Conservation (phyloP, 2,329 filamentous ascomycete genomes). For the Tolypocladium cylindrosporum region DNA sequence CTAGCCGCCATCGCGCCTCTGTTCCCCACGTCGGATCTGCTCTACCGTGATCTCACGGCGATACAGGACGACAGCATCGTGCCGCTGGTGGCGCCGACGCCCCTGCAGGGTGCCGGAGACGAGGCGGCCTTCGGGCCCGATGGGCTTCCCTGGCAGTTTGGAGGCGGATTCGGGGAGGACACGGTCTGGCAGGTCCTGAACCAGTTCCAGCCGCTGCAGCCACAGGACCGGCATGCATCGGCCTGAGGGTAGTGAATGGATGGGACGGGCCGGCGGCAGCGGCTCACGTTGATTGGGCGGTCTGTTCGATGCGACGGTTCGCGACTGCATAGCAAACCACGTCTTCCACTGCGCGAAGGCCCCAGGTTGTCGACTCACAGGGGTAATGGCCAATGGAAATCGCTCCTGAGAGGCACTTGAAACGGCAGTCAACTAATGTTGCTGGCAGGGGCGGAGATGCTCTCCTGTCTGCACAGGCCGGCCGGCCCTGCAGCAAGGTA, state of each 20-base stretch:
- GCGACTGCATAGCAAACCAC: no score
- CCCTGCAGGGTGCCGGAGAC: not conserved
- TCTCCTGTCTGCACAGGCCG: no score
- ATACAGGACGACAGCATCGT: conserved; percentile 17
- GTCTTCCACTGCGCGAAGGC: no score
- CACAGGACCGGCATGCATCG: conserved; percentile 4
- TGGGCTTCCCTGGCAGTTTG: conserved; percentile 36
- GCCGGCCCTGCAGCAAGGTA: no score
- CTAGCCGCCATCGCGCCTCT: conserved; percentile 43
- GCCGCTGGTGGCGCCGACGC: not conserved
- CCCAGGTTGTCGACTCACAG: no score
- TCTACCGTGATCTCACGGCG: conserved; percentile 46
- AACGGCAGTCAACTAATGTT: no score
- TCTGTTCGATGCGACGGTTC: not conserved
- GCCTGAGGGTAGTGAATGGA: not conserved
- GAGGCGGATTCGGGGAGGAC: conserved; percentile 42
- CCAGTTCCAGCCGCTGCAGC: conserved; percentile 26
- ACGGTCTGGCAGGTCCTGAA: conserved; percentile 49
- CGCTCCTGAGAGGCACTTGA: no score
- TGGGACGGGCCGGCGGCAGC: not conserved
- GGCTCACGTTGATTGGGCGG: not conserved
- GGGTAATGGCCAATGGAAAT: no score
- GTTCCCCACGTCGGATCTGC: conserved; percentile 46
- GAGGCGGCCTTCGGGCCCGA: not conserved
- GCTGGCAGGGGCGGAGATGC: no score